Conservation (phyloP, 2,329 filamentous ascomycete genomes). For the Verticillium nonalfalfae region DNA sequence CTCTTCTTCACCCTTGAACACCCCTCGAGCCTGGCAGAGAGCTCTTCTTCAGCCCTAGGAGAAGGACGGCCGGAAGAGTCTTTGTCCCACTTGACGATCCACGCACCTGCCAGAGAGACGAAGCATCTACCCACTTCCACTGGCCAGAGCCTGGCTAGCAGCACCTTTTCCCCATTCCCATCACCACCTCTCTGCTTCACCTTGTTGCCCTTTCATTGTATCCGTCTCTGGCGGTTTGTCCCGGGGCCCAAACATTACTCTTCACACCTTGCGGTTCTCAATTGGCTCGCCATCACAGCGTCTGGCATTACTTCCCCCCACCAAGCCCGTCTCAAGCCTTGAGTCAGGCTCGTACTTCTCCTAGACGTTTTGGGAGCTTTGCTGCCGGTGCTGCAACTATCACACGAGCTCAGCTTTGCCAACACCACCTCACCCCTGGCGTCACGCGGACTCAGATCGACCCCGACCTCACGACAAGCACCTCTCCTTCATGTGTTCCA, state of each 20-base stretch:
- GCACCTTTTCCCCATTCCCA: background rate
- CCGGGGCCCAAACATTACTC: background rate
- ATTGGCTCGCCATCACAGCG: background rate
- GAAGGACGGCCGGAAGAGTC: background rate
- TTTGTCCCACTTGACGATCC: background rate
- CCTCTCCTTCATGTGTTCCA: conserved; percentile 3
- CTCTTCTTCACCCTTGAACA: background rate
- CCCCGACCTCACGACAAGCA: background rate
- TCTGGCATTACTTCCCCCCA: background rate
- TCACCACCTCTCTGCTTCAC: background rate
- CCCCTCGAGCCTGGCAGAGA: background rate
- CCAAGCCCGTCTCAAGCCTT: background rate
- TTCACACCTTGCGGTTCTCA: background rate
- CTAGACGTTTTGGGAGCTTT: background rate
- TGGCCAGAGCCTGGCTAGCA: no score
- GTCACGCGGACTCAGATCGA: background rate
- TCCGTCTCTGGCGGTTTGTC: background rate
- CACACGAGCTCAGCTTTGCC: background rate
- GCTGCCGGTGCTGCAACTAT: background rate
- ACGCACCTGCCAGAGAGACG: background rate
- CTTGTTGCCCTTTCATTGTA: background rate
- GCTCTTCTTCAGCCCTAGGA: background rate
- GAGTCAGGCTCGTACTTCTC: background rate
- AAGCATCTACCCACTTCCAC: no score
- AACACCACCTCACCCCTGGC: background rate